Evolutionary conservation across 2,329 filamentous ascomycete genomes (phyloP).

Genomic region (Triangularia setosa): DNA sequence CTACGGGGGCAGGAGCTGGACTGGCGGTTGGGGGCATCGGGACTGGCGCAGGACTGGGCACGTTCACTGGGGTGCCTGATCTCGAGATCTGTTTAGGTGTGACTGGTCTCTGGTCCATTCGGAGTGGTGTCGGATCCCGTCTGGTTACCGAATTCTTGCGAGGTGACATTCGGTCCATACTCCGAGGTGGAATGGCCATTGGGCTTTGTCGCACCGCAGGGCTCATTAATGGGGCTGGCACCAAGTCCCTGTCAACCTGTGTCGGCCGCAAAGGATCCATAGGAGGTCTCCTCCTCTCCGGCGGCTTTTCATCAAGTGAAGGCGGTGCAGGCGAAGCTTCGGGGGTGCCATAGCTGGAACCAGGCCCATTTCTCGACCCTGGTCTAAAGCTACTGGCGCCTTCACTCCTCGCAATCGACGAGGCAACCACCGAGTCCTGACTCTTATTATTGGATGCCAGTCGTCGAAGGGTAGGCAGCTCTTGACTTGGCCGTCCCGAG

Average conservation of each 20-base stretch:
- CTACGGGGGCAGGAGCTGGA: slow-evolving; percentile 27
- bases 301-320: slow-evolving; percentile 45
- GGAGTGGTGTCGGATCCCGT: slow-evolving; percentile 22
- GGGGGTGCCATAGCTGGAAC: slow-evolving; percentile 27
- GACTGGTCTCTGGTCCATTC: slow-evolving; percentile 10
- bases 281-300: slow-evolving; percentile 62
- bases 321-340: slow-evolving; percentile 28
- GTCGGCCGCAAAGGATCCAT: slow-evolving; percentile 58
- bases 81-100: slow-evolving; percentile 18
- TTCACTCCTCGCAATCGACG: slow-evolving; percentile 47
- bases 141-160: slow-evolving; percentile 40
- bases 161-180: slow-evolving; percentile 45
- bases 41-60: background rate
- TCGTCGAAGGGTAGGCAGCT: slow-evolving; percentile 43
- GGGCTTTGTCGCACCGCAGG: slow-evolving; percentile 44
- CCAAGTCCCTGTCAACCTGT: slow-evolving; percentile 47
- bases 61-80: slow-evolving; percentile 6
- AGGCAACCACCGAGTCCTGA: slow-evolving; percentile 53
- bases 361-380: slow-evolving; percentile 48
- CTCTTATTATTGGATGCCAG: slow-evolving; percentile 51
- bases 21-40: slow-evolving; percentile 16
- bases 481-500: slow-evolving; percentile 40
- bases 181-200: slow-evolving; percentile 44
- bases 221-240: slow-evolving; percentile 56
- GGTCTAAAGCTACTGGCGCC: slow-evolving; percentile 49